A percentile compares a stretch with the other conserved stretches of the same genome.
Evolutionary conservation across 1,284 basidiomycete genomes (phyloP).

Genomic region (Omphalotus olearius): DNA sequence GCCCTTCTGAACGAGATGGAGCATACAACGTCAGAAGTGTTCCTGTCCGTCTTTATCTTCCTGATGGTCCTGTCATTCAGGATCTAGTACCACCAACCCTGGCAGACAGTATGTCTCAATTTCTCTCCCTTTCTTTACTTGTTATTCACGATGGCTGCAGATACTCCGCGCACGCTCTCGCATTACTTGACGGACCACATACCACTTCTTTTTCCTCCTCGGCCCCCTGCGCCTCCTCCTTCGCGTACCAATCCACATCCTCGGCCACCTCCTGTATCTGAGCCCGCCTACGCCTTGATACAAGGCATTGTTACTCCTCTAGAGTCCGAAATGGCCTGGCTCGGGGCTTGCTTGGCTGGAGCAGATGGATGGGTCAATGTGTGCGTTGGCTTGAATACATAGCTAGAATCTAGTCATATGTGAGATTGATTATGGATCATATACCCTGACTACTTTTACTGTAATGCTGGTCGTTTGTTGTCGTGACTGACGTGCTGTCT

Average conservation of each 20-base stretch:
- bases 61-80: constrained; percentile 88
- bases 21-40: constrained; percentile 84
- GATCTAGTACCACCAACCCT: constrained; percentile 79
- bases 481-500: too few relatives aligned
- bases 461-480: too few relatives aligned
- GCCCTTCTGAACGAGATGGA: constrained; percentile 58
- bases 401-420: not conserved
- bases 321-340: constrained; percentile 90
- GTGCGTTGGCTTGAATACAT: constrained; percentile 58
- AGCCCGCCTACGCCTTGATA: constrained; percentile 68
- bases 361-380: constrained; percentile 95
- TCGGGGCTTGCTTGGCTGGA: constrained; percentile 85
- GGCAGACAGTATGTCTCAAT: constrained; percentile 51
- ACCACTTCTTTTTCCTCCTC: constrained; percentile 61
- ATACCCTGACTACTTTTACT: too few relatives aligned
- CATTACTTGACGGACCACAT: constrained; percentile 59
- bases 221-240: constrained; percentile 34
- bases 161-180: constrained; percentile 54
- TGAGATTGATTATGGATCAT: too few relatives aligned
- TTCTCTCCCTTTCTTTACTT: not conserved
- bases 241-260: constrained; percentile 33
- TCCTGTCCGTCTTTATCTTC: constrained; percentile 87
- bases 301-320: constrained; percentile 87
- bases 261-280: constrained; percentile 29
- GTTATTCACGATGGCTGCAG: constrained; percentile 30